phyloP scores from a whole-genome alignment of 805 yeast genomes.

The Dipodascopsis uninucleata region DNA sequence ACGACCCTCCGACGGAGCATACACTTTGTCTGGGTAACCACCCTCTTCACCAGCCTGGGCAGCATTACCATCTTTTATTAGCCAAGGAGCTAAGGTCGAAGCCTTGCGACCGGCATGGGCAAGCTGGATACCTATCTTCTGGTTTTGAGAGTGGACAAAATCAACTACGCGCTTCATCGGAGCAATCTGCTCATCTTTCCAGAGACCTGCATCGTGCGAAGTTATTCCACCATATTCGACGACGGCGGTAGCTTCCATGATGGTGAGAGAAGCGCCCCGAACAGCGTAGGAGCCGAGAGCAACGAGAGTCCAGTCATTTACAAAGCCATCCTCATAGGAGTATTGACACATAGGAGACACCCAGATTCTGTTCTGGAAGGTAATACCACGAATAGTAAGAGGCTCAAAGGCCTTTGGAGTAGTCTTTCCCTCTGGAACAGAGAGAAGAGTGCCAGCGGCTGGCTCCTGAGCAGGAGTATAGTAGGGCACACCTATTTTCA shows the following conservation, averaged over 20 bases:
- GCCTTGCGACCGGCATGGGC: slow-evolving; percentile 56
- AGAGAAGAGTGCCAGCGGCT: slow-evolving; percentile 38
- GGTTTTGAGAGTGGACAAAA: slow-evolving; percentile 42
- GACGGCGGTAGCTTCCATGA: slow-evolving; percentile 48
- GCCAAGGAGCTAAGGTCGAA: slow-evolving; percentile 37
- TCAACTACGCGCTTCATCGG: slow-evolving; percentile 43
- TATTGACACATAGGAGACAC: slow-evolving; percentile 43
- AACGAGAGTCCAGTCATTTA: slow-evolving; percentile 47
- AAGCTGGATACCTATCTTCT: slow-evolving; percentile 50
- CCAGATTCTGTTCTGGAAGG: slow-evolving; percentile 50
- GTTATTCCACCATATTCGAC: slow-evolving; percentile 43
- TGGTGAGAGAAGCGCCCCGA: slow-evolving; percentile 49
- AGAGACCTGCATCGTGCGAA: slow-evolving; percentile 49
- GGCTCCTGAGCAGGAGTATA: slow-evolving; percentile 38
- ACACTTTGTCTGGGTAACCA: slow-evolving; percentile 39
- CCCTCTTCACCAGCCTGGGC: slow-evolving; percentile 18
- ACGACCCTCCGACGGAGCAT: slow-evolving; percentile 46
- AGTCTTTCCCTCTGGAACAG: slow-evolving; percentile 25
- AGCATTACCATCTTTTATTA: slow-evolving; percentile 12
- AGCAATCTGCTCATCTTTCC: slow-evolving; percentile 48
- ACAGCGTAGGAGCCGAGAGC: slow-evolving; percentile 49
- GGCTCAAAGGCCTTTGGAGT: slow-evolving; percentile 46
- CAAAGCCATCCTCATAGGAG: slow-evolving; percentile 43
- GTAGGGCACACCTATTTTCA: slow-evolving; percentile 22
- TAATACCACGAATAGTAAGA: slow-evolving; percentile 40